A percentile compares a stretch with the other conserved stretches of the same genome.
Conservation (phyloP, 495 filamentous ascomycete genomes). For the Daldinia concentrica region DNA sequence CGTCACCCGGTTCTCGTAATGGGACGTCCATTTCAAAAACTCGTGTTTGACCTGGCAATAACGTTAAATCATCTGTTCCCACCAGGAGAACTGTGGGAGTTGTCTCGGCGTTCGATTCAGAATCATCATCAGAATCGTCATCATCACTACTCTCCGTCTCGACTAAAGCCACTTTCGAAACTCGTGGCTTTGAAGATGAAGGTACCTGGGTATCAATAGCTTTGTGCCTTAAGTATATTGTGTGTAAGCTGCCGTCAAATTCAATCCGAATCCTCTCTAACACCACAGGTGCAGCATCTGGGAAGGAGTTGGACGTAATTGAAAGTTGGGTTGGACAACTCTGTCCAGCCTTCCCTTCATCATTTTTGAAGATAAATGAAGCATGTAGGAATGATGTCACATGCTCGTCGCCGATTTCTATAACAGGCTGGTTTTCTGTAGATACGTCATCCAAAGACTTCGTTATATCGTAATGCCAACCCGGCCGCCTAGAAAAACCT, state of each 20-base stretch:
- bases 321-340: conserved; percentile 74
- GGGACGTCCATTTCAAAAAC: conserved; percentile 76
- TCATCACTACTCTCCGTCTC: conserved; percentile 37
- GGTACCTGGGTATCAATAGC: conserved; percentile 8
- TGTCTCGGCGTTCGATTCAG: conserved; percentile 24
- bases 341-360: conserved; percentile 87
- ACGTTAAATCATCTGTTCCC: conserved; percentile 66
- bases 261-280: conserved; percentile 71
- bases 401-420: conserved; percentile 73
- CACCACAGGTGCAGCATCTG: conserved; percentile 67
- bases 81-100: conserved; percentile 22
- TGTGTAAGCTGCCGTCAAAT: conserved; percentile 74
- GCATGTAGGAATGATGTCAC: conserved; percentile 75
- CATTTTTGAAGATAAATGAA: conserved; percentile 75
- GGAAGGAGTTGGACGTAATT: conserved; percentile 74
- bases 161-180: conserved; percentile 42
- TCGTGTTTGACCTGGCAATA: conserved; percentile 73
- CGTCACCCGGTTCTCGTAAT: conserved; percentile 82
- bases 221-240: conserved; percentile 59
- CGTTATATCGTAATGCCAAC: conserved; percentile 79
- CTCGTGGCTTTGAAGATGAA: conserved; percentile 24
- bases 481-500: conserved; percentile 69
- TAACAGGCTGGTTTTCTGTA: conserved; percentile 65
- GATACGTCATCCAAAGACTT: conserved; percentile 69
- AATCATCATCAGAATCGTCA: conserved; percentile 30